These are phyloP conservation scores for Blastobotrys indianensis DNA, from an alignment of 1,139 yeast genomes.

Conservation along the genomic window DNA sequence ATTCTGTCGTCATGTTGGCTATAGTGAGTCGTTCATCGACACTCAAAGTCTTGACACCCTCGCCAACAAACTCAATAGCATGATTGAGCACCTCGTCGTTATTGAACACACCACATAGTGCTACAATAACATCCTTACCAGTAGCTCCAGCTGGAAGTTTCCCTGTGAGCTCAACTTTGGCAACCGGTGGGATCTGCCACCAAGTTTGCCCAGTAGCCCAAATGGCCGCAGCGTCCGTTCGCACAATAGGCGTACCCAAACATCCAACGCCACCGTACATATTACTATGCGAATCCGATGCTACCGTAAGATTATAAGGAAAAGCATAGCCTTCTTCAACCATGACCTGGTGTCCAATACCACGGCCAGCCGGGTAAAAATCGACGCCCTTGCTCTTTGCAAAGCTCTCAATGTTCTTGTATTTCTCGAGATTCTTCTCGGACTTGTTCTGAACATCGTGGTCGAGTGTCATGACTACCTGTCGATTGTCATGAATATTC, in stretches of 20 bases:
- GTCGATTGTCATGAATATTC: constrained; percentile 73
- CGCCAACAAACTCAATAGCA: constrained; percentile 94
- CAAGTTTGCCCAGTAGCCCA: constrained; percentile 99
- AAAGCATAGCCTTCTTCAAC: constrained; percentile 98
- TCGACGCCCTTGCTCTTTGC: constrained; percentile 91
- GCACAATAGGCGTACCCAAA: constrained; percentile 92
- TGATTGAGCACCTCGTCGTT: constrained; percentile 95
- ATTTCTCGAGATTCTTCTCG: constrained; percentile 82
- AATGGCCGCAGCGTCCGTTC: constrained; percentile 98
- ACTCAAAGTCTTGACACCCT: constrained; percentile 65
- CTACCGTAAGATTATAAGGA: constrained; percentile 88
- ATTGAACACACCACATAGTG: constrained; percentile 91
- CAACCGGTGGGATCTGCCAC: constrained; percentile 99
- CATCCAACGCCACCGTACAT: constrained; percentile 97
- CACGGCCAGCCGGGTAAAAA: constrained; percentile 97
- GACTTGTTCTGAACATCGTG: constrained; percentile 95
- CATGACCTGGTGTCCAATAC: constrained; percentile 98
- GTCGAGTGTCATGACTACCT: constrained; percentile 91
- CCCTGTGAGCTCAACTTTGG: constrained; percentile 83
- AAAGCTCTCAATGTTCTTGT: constrained; percentile 78
- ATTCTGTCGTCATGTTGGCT: constrained; percentile 98
- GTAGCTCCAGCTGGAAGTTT: constrained; percentile 78
- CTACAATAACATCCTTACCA: constrained; percentile 95
- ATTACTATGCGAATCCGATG: constrained; percentile 96
- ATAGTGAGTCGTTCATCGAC: constrained; percentile 91